Evolutionary conservation across 331 rosid species (phyloP), one percentile per base, ranked within the genome.

Genomic region (Dryas integrifolia): DNA sequence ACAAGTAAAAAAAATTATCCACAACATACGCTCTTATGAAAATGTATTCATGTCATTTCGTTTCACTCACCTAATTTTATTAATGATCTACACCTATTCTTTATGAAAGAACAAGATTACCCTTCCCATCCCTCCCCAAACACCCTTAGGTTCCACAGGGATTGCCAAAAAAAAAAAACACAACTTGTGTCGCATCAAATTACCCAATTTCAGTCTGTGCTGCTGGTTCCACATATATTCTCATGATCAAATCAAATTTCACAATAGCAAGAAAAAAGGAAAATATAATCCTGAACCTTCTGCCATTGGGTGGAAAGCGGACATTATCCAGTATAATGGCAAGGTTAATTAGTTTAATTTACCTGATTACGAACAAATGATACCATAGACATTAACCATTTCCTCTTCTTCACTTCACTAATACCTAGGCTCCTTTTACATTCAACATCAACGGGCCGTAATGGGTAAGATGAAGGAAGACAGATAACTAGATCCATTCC

Each of bases 361-460:
- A 94, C 98, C 97, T 94, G 98, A 85, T 91, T 94, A 51, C 97
- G 96, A 67, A 91, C 90, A 69, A 94, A 94, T n/a, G 87, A 73
- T 85, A 85, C 83, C 98, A 94, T 94, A 58, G 98, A 94, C 96
- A 94, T 84, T 74, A 89, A 82, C 98, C 98, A 94, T 77, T 94
- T 91, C 72, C 98, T 86, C 81, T 91, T 91, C 92, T 94, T 94
- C 72, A 85, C 77, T 80, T 91, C 97, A 70, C 95, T 89, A 65
- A 91, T 94, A 63, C 98, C 97, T 26, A 94, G 88, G 87, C 96
- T 91, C 80, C 92, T 85, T 40, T 88, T 82, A 70, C 98, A 91
- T 74, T 89, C 97, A 81, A 94, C 98, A 76, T 94, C 98, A 70
- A 94, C 97, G 2, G 90, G 88, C 80, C 83, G 85, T 72, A 94